These are phyloP conservation scores for Lycium barbarum DNA, from an alignment of 257 asterid genomes.

Conservation along the genomic window DNA sequence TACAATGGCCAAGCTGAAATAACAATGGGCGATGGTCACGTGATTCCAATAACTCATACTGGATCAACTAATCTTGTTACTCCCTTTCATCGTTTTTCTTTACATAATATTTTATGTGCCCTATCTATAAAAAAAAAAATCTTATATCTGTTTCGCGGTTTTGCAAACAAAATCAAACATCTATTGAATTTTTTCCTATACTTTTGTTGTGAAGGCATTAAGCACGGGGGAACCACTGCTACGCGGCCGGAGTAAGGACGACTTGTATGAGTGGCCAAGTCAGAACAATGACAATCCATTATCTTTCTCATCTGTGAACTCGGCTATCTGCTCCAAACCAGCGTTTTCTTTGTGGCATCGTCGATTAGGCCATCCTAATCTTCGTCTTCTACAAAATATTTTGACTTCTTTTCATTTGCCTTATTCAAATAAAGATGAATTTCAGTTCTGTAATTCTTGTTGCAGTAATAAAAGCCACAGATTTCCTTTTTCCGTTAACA, in stretches of 20 bases:
- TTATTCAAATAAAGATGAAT: not conserved
- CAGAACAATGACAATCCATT: not conserved
- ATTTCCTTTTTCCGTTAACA: not conserved
- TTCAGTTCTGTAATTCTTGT: conserved; percentile 15
- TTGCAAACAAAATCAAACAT: not conserved
- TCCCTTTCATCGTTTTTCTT: not conserved
- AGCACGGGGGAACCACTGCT: conserved; percentile 13
- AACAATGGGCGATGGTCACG: not conserved
- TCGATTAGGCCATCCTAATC: not conserved
- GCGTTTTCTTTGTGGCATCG: not conserved
- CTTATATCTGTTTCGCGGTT: not conserved
- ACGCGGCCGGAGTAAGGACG: not conserved
- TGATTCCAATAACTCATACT: not conserved
- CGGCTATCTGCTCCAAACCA: too few species aligned
- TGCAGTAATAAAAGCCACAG: conserved; percentile 13
- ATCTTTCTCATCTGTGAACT: not conserved
- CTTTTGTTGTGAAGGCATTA: conserved; percentile 15
- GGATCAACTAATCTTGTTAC: not conserved
- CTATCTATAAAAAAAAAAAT: not conserved
- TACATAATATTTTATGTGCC: not conserved
- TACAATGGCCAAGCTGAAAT: not conserved
- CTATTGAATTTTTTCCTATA: not conserved
- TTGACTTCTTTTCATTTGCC: not conserved
- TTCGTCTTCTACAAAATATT: not conserved
- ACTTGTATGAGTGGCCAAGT: conserved; percentile 5